Conservation (phyloP, 2,329 filamentous ascomycete genomes). For the Penicillium digitatum region DNA sequence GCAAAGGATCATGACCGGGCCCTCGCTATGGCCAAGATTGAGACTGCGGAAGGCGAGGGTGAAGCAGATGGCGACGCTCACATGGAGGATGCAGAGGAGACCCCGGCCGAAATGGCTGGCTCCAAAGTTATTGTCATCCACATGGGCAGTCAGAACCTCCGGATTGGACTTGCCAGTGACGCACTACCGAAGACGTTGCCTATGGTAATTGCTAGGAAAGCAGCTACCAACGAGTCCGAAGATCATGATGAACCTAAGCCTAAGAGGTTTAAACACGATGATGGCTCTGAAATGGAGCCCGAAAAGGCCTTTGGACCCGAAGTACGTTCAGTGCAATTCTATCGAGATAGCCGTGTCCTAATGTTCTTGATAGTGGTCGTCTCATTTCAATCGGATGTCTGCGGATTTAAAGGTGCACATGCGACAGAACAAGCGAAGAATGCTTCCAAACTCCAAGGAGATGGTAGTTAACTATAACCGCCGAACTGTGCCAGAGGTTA, state of each 20-base stretch:
- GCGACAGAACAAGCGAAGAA: slow-evolving; percentile 89
- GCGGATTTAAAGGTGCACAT: slow-evolving; percentile 85
- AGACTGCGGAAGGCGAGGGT: slow-evolving; percentile 51
- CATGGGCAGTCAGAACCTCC: slow-evolving; percentile 88
- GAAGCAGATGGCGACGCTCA: slow-evolving; percentile 52
- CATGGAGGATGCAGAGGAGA: slow-evolving; percentile 53
- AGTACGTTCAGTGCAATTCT: slow-evolving; percentile 44
- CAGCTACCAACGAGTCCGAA: slow-evolving; percentile 75
- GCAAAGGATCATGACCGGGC: slow-evolving; percentile 85
- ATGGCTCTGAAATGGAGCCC: slow-evolving; percentile 48
- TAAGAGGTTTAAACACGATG: slow-evolving; percentile 59
- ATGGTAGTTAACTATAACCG: slow-evolving; percentile 92
- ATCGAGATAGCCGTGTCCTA: not conserved
- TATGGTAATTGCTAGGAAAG: slow-evolving; percentile 82
- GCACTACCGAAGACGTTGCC: slow-evolving; percentile 90
- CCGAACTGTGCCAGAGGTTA: slow-evolving; percentile 75
- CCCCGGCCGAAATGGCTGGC: slow-evolving; percentile 62
- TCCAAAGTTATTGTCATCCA: slow-evolving; percentile 95
- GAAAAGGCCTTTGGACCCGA: slow-evolving; percentile 89
- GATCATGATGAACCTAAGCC: slow-evolving; percentile 73
- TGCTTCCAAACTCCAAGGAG: slow-evolving; percentile 95
- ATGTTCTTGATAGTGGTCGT: slow-evolving; percentile 48
- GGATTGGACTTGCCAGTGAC: slow-evolving; percentile 93
- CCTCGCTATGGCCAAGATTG: slow-evolving; percentile 69
- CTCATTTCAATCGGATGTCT: slow-evolving; percentile 73